Percentiles rank a stretch among this genome's conserved stretches.
phyloP scores from a whole-genome alignment of 2,329 filamentous ascomycete genomes.

The Penicillium sp. region DNA sequence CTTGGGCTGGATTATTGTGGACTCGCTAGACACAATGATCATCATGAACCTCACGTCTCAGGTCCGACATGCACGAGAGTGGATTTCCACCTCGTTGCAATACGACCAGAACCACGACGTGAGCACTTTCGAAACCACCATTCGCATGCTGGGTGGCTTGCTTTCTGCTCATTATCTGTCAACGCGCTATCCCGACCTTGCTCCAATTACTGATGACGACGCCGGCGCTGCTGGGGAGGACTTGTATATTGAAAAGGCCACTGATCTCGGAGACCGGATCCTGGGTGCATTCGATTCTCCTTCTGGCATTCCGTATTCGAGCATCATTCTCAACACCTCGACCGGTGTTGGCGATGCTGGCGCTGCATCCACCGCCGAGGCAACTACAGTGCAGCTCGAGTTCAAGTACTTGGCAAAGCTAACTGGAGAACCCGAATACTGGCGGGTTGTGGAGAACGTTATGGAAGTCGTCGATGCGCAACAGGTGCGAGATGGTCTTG shows the following conservation, averaged over 20 bases:
- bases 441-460: conserved; percentile 85
- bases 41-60: conserved; percentile 94
- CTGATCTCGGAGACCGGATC: conserved; percentile 83
- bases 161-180: conserved; percentile 95
- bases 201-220: conserved; percentile 69
- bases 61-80: conserved; percentile 78
- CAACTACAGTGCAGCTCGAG: conserved; percentile 87
- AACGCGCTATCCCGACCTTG: conserved; percentile 73
- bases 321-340: conserved; percentile 77
- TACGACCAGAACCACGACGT: conserved; percentile 95
- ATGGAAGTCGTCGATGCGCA: conserved; percentile 89
- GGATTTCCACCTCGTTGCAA: conserved; percentile 75
- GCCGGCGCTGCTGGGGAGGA: conserved; percentile 75
- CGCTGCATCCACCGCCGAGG: conserved; percentile 90
- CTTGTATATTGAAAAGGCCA: conserved; percentile 92
- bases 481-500: conserved; percentile 71
- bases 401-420: conserved; percentile 96
- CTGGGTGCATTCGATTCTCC: conserved; percentile 82
- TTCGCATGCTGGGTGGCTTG: conserved; percentile 91
- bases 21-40: conserved; percentile 94
- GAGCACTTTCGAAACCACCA: conserved; percentile 96
- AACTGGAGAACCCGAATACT: conserved; percentile 88
- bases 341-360: conserved; percentile 76
- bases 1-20: conserved; percentile 97
- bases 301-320: conserved; percentile 85